A percentile compares a stretch with the other conserved stretches of the same genome.
These are phyloP conservation scores for Schrenkiella parvula DNA, from an alignment of 345 rosid species.

Conservation along the genomic window DNA sequence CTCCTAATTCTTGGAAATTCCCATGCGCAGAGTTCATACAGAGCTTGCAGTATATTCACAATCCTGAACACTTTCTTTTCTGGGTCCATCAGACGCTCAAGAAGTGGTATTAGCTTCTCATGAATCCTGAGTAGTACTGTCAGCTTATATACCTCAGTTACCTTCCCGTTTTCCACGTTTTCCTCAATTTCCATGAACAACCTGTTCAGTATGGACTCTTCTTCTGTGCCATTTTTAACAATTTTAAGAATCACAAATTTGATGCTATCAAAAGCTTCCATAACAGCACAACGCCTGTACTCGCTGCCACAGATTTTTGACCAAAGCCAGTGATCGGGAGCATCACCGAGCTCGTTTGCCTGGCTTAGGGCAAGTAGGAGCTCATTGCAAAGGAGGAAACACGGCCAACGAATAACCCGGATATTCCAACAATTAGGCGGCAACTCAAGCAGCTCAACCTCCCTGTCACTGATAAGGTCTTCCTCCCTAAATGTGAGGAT, in stretches of 20 bases:
- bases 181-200: slow-evolving; percentile 55
- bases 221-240: slow-evolving; percentile 51
- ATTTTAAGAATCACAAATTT: slow-evolving; percentile 54
- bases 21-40: slow-evolving; percentile 63
- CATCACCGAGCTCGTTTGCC: slow-evolving; percentile 65
- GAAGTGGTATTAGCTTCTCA: slow-evolving; percentile 54
- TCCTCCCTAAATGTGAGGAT: slow-evolving; percentile 73
- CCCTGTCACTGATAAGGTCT: slow-evolving; percentile 71
- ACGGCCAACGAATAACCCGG: slow-evolving; percentile 89
- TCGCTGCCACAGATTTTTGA: slow-evolving; percentile 67
- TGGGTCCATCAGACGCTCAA: slow-evolving; percentile 58
- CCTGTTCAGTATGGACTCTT: slow-evolving; percentile 51
- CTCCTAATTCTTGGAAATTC: slow-evolving; percentile 51
- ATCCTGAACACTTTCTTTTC: slow-evolving; percentile 49
- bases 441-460: slow-evolving; percentile 75
- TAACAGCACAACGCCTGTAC: slow-evolving; percentile 84
- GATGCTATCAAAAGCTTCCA: slow-evolving; percentile 84
- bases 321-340: slow-evolving; percentile 81
- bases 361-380: slow-evolving; percentile 77
- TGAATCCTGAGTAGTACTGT: slow-evolving; percentile 50
- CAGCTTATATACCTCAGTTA: slow-evolving; percentile 46
- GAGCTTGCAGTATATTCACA: slow-evolving; percentile 74
- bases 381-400: slow-evolving; percentile 83
- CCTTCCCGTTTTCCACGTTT: slow-evolving; percentile 37
- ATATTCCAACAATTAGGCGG: slow-evolving; percentile 83